Conservation (phyloP, 495 filamentous ascomycete species). For the Xylaria intraflava region DNA sequence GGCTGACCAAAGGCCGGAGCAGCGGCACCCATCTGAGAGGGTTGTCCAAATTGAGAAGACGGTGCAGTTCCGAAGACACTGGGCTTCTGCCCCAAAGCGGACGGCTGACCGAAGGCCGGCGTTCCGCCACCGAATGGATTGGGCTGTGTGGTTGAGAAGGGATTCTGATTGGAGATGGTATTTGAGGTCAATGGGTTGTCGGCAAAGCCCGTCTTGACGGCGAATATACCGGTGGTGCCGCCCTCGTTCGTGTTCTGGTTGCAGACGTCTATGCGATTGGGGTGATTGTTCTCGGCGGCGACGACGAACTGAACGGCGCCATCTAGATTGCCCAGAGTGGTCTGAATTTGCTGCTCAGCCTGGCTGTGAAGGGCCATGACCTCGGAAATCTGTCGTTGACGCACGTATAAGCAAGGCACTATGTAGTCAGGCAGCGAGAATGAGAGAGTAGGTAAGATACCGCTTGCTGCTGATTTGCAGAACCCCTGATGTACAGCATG, state of each 20-base stretch:
- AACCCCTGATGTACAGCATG: slow-evolving; percentile 56
- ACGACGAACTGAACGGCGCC: slow-evolving; percentile 67
- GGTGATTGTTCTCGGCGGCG: slow-evolving; percentile 63
- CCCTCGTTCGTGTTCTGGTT: slow-evolving; percentile 37
- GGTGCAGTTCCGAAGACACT: slow-evolving; percentile 34
- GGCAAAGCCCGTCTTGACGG: slow-evolving; percentile 12
- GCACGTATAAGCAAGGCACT: neutral
- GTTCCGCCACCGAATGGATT: slow-evolving; percentile 20
- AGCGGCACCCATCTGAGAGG: slow-evolving; percentile 28
- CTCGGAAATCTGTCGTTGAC: slow-evolving; percentile 46
- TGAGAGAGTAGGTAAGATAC: slow-evolving; percentile 30
- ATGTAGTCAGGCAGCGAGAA: neutral
- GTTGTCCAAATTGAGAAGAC: slow-evolving; percentile 38
- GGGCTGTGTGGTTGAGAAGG: slow-evolving; percentile 30
- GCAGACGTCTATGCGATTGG: slow-evolving; percentile 71
- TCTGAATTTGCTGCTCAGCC: slow-evolving; percentile 62
- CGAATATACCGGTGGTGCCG: slow-evolving; percentile 21
- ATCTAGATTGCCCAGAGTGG: slow-evolving; percentile 56
- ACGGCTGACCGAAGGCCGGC: slow-evolving; percentile 39
- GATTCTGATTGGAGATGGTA: slow-evolving; percentile 16
- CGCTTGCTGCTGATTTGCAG: slow-evolving; percentile 58
- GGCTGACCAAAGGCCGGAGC: slow-evolving; percentile 27
- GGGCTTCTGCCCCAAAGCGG: slow-evolving; percentile 32
- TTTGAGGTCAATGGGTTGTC: slow-evolving; percentile 21
- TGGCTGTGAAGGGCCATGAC: slow-evolving; percentile 51